Conservation (phyloP, 2,329 filamentous ascomycete species). For the Cercospora beticola region DNA sequence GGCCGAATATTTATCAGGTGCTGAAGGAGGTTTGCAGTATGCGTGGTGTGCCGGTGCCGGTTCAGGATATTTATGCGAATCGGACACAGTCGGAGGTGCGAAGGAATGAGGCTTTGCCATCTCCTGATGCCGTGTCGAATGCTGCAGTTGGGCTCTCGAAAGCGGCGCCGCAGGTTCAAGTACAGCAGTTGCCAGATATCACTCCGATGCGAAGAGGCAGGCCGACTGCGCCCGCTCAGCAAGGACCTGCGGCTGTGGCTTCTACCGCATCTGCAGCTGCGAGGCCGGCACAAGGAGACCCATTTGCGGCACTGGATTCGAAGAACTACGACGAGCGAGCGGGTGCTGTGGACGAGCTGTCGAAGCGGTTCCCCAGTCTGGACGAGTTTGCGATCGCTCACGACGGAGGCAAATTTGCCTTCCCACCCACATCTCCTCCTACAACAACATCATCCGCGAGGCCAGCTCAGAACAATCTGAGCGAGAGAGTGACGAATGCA, state of each 20-base stretch:
- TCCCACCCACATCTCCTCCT: constrained; percentile 15
- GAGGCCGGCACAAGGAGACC: constrained; percentile 75
- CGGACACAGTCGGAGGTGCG: constrained; percentile 65
- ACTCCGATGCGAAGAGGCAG: constrained; percentile 90
- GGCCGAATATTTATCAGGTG: constrained; percentile 94
- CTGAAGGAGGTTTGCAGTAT: constrained; percentile 82
- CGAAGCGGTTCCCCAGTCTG: constrained; percentile 80
- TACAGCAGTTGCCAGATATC: constrained; percentile 79
- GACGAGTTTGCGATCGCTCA: constrained; percentile 91
- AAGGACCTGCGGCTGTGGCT: constrained; percentile 38
- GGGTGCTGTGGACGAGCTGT: constrained; percentile 72
- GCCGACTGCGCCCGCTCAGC: constrained; percentile 53
- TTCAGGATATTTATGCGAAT: constrained; percentile 68
- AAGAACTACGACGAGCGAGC: constrained; percentile 51
- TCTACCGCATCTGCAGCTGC: constrained; percentile 63
- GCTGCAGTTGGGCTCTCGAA: constrained; percentile 72
- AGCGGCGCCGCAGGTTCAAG: constrained; percentile 68
- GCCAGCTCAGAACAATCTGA: constrained; percentile 54
- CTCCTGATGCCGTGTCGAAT: constrained; percentile 46
- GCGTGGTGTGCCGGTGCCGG: constrained; percentile 78
- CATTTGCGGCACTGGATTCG: constrained; percentile 85
- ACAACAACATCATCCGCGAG: constrained; percentile 46
- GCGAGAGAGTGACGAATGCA: constrained; percentile 69
- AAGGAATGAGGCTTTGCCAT: constrained; percentile 59
- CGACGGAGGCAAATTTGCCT: constrained; percentile 49